These are phyloP conservation scores for Boletus sp. DNA, from an alignment of 768 basidiomycete genomes.

Conservation along the genomic window DNA sequence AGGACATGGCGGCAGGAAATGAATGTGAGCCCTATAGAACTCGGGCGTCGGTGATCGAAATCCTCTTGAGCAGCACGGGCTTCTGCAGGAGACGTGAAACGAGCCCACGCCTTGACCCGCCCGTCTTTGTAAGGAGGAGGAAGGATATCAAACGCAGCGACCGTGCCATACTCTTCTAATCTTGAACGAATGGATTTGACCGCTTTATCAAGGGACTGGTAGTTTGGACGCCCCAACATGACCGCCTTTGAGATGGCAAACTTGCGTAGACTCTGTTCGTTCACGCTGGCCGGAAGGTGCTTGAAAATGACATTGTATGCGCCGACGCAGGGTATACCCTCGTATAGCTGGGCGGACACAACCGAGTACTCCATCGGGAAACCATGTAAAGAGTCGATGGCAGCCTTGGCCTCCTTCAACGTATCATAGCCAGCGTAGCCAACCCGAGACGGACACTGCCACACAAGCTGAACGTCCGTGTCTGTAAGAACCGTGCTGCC, in stretches of 20 bases:
- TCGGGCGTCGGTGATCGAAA: constrained; percentile 47
- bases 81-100: constrained; percentile 48
- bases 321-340: constrained; percentile 58
- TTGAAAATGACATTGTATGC: constrained; percentile 59
- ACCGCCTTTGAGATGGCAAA: constrained; percentile 50
- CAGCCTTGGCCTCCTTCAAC: constrained; percentile 46
- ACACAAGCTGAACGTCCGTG: constrained; percentile 54
- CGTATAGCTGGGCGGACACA: constrained; percentile 50
- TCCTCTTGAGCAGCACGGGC: constrained; percentile 50
- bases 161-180: constrained; percentile 39
- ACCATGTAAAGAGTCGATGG: constrained; percentile 43
- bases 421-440: constrained; percentile 66
- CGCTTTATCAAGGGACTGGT: constrained; percentile 34
- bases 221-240: constrained; percentile 52
- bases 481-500: constrained; percentile 47
- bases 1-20: constrained; percentile 55
- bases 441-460: constrained; percentile 54
- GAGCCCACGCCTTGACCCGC: constrained; percentile 52
- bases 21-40: constrained; percentile 43
- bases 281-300: constrained; percentile 48
- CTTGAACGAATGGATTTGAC: constrained; percentile 36
- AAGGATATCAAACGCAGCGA: constrained; percentile 43
- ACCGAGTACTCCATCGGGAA: constrained; percentile 38
- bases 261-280: constrained; percentile 40
- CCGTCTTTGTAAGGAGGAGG: constrained; percentile 53